Percentiles rank a stretch among this genome's conserved stretches.
Conservation (phyloP, 2,329 filamentous ascomycete species). For the Trichoderma harzianum region DNA sequence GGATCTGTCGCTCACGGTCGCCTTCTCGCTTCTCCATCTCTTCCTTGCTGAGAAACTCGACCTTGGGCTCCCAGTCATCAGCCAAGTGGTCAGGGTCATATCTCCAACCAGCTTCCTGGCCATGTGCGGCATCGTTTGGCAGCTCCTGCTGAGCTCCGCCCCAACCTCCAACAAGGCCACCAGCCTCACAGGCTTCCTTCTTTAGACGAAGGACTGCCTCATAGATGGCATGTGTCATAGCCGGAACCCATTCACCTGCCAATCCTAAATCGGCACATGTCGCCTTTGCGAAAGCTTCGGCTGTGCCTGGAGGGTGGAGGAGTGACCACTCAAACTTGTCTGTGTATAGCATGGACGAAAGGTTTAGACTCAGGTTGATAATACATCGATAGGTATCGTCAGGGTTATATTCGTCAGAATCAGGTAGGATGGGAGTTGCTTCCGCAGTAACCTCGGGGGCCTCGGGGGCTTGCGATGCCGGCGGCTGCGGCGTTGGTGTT, state of each 20-base stretch:
- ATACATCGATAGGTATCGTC: slow-evolving; percentile 95
- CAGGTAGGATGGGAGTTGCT: slow-evolving; percentile 57
- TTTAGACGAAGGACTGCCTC: slow-evolving; percentile 89
- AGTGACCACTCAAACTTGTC: slow-evolving; percentile 99
- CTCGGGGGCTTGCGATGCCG: slow-evolving; percentile 41
- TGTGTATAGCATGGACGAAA: slow-evolving; percentile 86
- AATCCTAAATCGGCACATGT: slow-evolving; percentile 92
- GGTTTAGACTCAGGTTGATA: slow-evolving; percentile 84
- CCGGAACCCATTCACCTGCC: slow-evolving; percentile 87
- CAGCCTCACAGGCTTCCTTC: slow-evolving; percentile 93
- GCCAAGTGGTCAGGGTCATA: slow-evolving; percentile 90
- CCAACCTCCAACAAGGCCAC: slow-evolving; percentile 75
- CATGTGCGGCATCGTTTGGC: slow-evolving; percentile 83
- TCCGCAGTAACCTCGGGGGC: slow-evolving; percentile 62
- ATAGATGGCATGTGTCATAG: slow-evolving; percentile 94
- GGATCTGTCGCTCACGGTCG: slow-evolving; percentile 86
- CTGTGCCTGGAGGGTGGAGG: slow-evolving; percentile 83
- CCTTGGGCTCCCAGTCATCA: slow-evolving; percentile 79
- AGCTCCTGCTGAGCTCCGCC: slow-evolving; percentile 61
- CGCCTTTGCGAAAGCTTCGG: slow-evolving; percentile 86
- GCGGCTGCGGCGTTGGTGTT: slow-evolving; percentile 48
- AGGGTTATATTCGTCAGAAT: slow-evolving; percentile 75
- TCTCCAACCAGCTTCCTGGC: slow-evolving; percentile 84
- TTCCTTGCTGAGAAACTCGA: slow-evolving; percentile 82
- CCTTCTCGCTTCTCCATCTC: slow-evolving; percentile 97